Base-by-base conservation (phyloP, 2,329 filamentous ascomycete species). In the Sordariomycetes sp. region DNA sequence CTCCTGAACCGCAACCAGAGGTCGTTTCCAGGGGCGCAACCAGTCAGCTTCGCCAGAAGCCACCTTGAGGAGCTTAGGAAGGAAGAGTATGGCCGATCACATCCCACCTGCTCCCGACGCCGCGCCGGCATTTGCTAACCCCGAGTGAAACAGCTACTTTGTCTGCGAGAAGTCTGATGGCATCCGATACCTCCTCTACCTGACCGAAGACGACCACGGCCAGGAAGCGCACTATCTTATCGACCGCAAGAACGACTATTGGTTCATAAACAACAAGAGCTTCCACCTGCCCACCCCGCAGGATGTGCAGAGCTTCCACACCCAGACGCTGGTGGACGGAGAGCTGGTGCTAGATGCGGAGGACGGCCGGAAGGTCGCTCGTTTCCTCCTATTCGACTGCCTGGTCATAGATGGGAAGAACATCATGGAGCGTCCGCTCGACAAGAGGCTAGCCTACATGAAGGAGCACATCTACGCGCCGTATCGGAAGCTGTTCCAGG, bases 121-220 rank as follows among this genome's bases (percentile, higher is more conserved):
- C 4, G 28, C 37, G 37, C 14, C n/a, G n/a, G 50, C 34, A 32
- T 3, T 53, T 48, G 34, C 58, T 64, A 54, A 66, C 58, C 32
- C 28, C 12, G 12, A 16, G 22, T 54, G 16, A 18, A 24, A 50
- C 50, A 88, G 85, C 72, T 99, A 97, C 76, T 99, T 92, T 70
- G 88, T 99, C 63, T 97, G 93, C 77, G 94, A 99, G 74, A 99
- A 99, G 76, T 96, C 93, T 1, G 94, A 99, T 69, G 94, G 94
- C 58, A 90, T 97, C 62, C 86, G 94, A 62, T 97, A 95, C 71
- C 82, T 99, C n/a, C 82, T 99, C 63, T 97, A 95, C 76, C 85
- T 94, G 63, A 90, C 89, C 55, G 71, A 76, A 8, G 86, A 87
- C 68, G 79, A 85, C 50, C 69, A 75, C 6, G 76, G 75, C 58